phyloP scores from a whole-genome alignment of 2,329 filamentous ascomycete genomes.

The Ambrosiella cleistominuta region DNA sequence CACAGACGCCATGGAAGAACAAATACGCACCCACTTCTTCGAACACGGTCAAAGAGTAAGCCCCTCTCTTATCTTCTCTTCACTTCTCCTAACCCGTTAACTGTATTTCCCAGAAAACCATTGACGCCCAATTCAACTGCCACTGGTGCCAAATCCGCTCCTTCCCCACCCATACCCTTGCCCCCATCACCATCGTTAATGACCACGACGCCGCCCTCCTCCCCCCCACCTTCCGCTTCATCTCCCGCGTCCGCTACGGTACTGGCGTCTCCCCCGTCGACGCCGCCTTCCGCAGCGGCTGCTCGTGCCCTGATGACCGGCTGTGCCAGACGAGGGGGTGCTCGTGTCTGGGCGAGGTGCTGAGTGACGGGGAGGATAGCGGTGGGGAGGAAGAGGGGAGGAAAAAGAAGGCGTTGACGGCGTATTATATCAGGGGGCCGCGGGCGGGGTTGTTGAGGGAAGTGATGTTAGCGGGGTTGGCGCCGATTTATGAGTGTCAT shows the following conservation, averaged over 20 bases:
- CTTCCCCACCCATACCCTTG: conserved; percentile 30
- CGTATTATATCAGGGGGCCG: conserved; percentile 42
- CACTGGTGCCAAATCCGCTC: conserved; percentile 44
- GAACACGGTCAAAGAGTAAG: conserved; percentile 25
- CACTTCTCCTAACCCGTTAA: not conserved
- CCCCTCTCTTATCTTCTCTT: not conserved
- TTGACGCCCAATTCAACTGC: conserved; percentile 28
- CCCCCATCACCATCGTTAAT: conserved; percentile 49
- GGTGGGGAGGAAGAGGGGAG: conserved; percentile 12
- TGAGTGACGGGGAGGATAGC: conserved; percentile 29
- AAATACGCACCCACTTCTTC: conserved; percentile 32
- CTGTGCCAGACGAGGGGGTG: conserved; percentile 53
- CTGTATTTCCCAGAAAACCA: conserved; percentile 18
- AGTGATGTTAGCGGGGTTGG: conserved; percentile 32
- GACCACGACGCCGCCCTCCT: conserved; percentile 36
- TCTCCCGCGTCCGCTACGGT: conserved; percentile 41
- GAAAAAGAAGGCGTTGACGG: conserved; percentile 27
- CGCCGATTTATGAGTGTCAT: conserved; percentile 69
- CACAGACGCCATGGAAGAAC: conserved; percentile 26
- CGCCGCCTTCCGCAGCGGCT: conserved; percentile 49
- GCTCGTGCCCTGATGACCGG: conserved; percentile 42
- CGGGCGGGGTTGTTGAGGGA: conserved; percentile 35
- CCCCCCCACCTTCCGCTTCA: conserved; percentile 50
- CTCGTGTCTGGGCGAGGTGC: conserved; percentile 48
- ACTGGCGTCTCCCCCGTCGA: conserved; percentile 42